phyloP scores from a whole-genome alignment of 345 rosid species.

The Bruguiera sexangula region DNA sequence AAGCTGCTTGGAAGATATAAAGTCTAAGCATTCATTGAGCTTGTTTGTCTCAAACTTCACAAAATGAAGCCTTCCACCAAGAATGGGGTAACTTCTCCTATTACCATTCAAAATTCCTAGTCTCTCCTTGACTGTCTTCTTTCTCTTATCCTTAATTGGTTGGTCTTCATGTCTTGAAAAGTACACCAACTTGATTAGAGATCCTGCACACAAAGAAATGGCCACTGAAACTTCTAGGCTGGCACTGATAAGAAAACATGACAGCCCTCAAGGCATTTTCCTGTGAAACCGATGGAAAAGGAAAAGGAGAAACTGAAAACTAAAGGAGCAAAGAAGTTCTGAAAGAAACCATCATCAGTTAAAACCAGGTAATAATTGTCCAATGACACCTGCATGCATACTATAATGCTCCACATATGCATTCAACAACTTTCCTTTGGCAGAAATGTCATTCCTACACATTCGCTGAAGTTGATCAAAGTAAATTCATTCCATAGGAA shows the following conservation, averaged over 20 bases:
- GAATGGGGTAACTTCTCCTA: constrained; percentile 89
- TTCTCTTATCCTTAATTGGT: constrained; percentile 57
- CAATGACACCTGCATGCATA: neutral
- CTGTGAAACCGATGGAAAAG: neutral
- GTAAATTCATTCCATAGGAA: neutral
- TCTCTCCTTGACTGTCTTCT: constrained; percentile 70
- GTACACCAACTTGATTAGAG: constrained; percentile 90
- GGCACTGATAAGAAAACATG: neutral
- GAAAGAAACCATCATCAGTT: too few relatives aligned
- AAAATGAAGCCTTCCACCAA: constrained; percentile 96
- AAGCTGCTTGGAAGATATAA: constrained; percentile 93
- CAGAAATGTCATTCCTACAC: neutral
- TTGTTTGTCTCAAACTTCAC: constrained; percentile 93
- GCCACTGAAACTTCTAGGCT: neutral
- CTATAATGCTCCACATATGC: neutral
- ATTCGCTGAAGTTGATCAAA: constrained; percentile 2
- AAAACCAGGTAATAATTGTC: too few relatives aligned
- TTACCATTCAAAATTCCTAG: constrained; percentile 68
- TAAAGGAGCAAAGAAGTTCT: too few relatives aligned
- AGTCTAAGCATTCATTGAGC: constrained; percentile 87
- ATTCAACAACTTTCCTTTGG: too few relatives aligned
- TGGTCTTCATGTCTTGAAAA: constrained; percentile 94
- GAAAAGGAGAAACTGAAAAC: neutral
- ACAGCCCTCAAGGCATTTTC: neutral
- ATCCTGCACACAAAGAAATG: constrained; percentile 51